Evolutionary conservation across 306 rosid genomes (phyloP), one percentile per base, ranked within the genome.

Genomic region (Lathyrus oleraceus): DNA sequence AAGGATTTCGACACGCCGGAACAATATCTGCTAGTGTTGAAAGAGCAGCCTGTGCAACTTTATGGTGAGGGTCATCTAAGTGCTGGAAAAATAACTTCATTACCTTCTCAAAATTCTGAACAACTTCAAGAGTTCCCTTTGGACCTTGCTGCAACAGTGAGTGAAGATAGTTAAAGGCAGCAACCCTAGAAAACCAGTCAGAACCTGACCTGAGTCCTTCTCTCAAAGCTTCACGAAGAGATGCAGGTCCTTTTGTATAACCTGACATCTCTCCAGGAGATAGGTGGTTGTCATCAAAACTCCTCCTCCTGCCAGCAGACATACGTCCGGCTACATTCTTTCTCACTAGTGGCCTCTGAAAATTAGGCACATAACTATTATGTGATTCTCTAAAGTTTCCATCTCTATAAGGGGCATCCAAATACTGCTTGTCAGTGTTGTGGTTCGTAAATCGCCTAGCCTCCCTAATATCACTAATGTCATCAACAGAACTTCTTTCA

Each of bases 61-160:
- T n/a, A n/a, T n/a, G n/a, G n/a, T n/a, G n/a, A n/a, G n/a, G n/a
- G n/a, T n/a, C n/a, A n/a, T n/a, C n/a, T n/a, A n/a, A n/a, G n/a
- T 95, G 99, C 83, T 91, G 96, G 85, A 95, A 95, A 83, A 91
- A 95, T 78, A 95, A 81, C 83, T 95, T 95, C 99, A 95, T 95
- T 36, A 95, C 97, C 89, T 95, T 95, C 88, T 95, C 99, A 83
- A 95, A 95, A 80, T 83, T 83, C 78, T 87, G 97, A 69, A 85
- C 79, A 61, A 91, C 96, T 82, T 95, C 99, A 70, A 91, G 89
- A 82, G 82, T 79, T 42, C 99, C 99, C 81, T 80, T 91, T 52
- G 95, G 90, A 71, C 99, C 97, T 78, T 89, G 99, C 85, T 91
- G 99, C 77, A 95, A 78, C 86, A 90, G 75, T 58, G 99, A 87